These are phyloP conservation scores for Blastobotrys parvus DNA, from an alignment of 805 yeast species.

Conservation along the genomic window DNA sequence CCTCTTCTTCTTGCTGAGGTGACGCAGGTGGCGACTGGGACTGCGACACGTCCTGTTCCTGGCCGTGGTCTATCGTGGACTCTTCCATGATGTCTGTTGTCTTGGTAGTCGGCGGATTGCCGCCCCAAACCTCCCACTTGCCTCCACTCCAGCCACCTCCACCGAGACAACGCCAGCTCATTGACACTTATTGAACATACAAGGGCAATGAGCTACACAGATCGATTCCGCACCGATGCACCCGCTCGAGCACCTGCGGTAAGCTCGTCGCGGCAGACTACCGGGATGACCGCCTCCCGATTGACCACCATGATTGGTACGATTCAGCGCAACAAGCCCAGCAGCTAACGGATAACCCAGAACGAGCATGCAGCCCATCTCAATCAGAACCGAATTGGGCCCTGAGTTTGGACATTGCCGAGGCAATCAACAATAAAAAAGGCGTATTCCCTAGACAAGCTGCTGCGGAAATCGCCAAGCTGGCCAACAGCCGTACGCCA, in stretches of 20 bases:
- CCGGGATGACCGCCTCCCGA: slow-evolving; percentile 11
- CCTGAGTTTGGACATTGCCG: slow-evolving; percentile 86
- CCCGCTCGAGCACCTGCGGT: slow-evolving; percentile 4
- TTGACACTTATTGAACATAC: no score
- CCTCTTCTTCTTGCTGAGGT: slow-evolving; percentile 8
- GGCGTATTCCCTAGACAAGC: slow-evolving; percentile 90
- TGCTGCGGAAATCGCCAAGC: slow-evolving; percentile 71
- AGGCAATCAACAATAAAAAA: slow-evolving; percentile 84
- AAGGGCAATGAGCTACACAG: slow-evolving; percentile 22
- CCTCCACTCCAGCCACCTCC: no score
- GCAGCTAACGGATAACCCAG: slow-evolving; percentile 25
- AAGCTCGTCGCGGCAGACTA: slow-evolving; percentile 4
- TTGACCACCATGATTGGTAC: slow-evolving; percentile 22
- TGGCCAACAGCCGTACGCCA: slow-evolving; percentile 74
- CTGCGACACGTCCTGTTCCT: no score
- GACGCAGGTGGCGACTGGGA: no score
- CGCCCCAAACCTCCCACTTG: no score
- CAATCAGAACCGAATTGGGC: slow-evolving; percentile 81
- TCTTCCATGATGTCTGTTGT: no score
- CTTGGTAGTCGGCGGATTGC: background rate
- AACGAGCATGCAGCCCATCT: slow-evolving; percentile 82
- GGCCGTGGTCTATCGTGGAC: no score
- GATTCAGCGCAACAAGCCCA: slow-evolving; percentile 8
- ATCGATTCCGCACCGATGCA: slow-evolving; percentile 24
- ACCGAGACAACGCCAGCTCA: background rate